Conservation (phyloP, 2,329 filamentous ascomycete species). For the Trichophaea hybrida region DNA sequence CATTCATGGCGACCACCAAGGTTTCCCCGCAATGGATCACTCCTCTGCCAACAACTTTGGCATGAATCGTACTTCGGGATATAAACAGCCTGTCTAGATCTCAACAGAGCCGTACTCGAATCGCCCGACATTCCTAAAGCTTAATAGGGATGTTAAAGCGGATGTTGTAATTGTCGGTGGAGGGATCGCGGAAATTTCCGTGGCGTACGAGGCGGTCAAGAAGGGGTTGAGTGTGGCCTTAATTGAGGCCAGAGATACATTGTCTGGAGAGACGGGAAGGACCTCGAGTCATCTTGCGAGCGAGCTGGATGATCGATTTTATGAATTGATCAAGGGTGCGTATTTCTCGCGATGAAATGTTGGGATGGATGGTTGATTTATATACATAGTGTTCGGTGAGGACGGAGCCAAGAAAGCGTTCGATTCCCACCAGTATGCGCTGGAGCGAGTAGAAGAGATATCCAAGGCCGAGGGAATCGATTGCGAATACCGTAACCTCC, state of each 20-base stretch:
- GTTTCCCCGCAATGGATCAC: neutral
- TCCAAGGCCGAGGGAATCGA: conserved; percentile 38
- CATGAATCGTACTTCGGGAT: conserved; percentile 36
- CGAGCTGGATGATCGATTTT: conserved; percentile 41
- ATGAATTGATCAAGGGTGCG: conserved; percentile 36
- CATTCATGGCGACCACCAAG: neutral
- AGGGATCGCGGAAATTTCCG: conserved; percentile 40
- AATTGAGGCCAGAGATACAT: conserved; percentile 41
- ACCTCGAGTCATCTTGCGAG: conserved; percentile 43
- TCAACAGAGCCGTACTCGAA: conserved; percentile 36
- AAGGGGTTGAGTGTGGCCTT: conserved; percentile 39
- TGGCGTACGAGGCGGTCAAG: conserved; percentile 40
- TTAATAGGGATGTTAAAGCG: conserved; percentile 35
- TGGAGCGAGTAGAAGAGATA: conserved; percentile 40
- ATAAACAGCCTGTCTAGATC: conserved; percentile 41
- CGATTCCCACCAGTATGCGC: conserved; percentile 42
- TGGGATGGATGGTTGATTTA: neutral
- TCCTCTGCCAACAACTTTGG: conserved; percentile 10
- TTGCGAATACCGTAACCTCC: conserved; percentile 41
- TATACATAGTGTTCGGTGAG: conserved; percentile 34
- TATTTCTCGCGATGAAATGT: neutral
- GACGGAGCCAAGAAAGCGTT: conserved; percentile 38
- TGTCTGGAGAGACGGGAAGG: conserved; percentile 41
- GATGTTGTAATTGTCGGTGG: conserved; percentile 41
- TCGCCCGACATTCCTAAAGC: conserved; percentile 34